Base-by-base conservation (phyloP, 768 basidiomycete species). In the Lentinula sp. region DNA sequence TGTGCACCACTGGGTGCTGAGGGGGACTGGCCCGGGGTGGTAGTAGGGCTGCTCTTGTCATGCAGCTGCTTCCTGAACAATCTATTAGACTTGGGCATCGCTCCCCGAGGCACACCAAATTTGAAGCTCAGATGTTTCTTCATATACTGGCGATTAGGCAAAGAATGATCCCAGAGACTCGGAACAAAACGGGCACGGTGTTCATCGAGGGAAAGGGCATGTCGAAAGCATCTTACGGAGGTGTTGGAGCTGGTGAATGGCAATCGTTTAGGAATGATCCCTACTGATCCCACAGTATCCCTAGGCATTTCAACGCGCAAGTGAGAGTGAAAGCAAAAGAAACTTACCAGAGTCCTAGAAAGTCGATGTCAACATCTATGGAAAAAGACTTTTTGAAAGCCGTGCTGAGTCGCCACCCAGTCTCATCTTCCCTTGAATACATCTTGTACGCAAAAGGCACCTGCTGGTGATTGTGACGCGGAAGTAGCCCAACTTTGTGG, bases 231-330 rank as follows among this genome's bases (percentile, higher is more conserved):
- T 13, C 69, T 69, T 42, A 78, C 74, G 62, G 71, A 70, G 8
- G 75, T 77, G 51, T 85, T 84, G 3, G 80, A 80, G 1, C 76
- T 78, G 1, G 82, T 82, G 66, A 87, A 86, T 0, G 86, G 86
- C 4, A 87, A 75, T 5, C 80, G 73, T 31, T 76, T 76, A 2
- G 79, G 77, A 55, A 85, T 72, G 43, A 84, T 51, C 10, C 85
- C 85, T 13, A 87, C 84, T 0, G 85, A 87, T 21, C 81, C 79
- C 5, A 89, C 86, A 1, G 85, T 88, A 64, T 89, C 87, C 84
- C 86, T 87, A 55, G 2, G 42, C 40, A 8, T 40, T 18, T 31
- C 18, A 21, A n/a, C 34, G 18, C 13, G 18, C 13, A 16, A 39
- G 34, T 31, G 42, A 5, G 28, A 16, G 3, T 15, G 23, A 9